These are phyloP conservation scores for Tricholoma flavovirens DNA, from an alignment of 768 basidiomycete genomes.

Conservation along the genomic window DNA sequence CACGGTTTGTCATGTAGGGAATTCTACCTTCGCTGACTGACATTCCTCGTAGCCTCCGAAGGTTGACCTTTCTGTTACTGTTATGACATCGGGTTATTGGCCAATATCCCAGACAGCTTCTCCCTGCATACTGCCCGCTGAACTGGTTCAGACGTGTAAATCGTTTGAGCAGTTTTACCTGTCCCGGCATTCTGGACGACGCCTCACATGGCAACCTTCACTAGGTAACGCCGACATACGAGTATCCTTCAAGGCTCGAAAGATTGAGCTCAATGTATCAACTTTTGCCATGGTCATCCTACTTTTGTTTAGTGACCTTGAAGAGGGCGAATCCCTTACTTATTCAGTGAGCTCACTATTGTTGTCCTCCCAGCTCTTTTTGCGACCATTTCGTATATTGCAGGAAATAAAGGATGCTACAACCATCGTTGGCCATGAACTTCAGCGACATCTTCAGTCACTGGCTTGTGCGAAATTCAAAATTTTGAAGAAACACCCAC, in stretches of 20 bases:
- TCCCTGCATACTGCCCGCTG: conserved; percentile 61
- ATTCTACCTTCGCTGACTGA: conserved; percentile 7
- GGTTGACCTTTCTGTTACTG: conserved; percentile 79
- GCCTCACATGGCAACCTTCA: conserved; percentile 88
- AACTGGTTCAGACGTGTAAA: conserved; percentile 58
- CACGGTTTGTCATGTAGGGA: conserved; percentile 40
- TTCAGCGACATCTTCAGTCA: conserved; percentile 92
- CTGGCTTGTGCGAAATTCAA: conserved; percentile 94
- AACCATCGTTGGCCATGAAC: conserved; percentile 64
- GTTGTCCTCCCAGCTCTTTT: background rate
- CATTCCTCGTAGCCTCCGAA: conserved; percentile 48
- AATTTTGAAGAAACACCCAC: conserved; percentile 85
- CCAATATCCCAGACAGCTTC: conserved; percentile 67
- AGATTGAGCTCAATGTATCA: conserved; percentile 89
- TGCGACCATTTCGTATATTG: background rate
- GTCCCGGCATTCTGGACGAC: conserved; percentile 80
- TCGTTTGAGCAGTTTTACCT: conserved; percentile 90
- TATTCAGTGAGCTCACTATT: conserved; percentile 53
- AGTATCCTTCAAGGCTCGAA: conserved; percentile 69
- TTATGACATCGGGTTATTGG: conserved; percentile 98
- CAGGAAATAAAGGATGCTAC: conserved; percentile 85
- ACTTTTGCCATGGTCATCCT: conserved; percentile 86
- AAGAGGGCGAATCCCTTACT: conserved; percentile 62
- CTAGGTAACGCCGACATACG: conserved; percentile 88
- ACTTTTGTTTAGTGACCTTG: conserved; percentile 74